Conservation (phyloP, 768 basidiomycete species). For the Cytidiella melzeri region DNA sequence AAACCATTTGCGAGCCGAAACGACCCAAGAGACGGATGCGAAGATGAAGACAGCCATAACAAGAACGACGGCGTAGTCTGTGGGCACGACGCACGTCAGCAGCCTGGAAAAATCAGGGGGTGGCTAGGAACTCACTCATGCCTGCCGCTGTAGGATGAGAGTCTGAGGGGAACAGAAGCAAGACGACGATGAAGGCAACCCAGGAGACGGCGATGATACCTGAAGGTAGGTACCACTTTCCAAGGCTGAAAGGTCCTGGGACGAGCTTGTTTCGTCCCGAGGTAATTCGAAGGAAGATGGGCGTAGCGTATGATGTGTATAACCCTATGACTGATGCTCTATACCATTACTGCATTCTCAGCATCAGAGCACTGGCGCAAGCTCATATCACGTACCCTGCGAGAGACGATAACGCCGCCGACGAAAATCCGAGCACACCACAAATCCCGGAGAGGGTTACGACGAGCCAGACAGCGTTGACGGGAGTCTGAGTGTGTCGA, state of each 20-base stretch:
- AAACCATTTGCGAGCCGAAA: constrained; percentile 70
- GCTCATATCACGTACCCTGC: constrained; percentile 53
- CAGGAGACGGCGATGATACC: constrained; percentile 59
- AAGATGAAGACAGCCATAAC: constrained; percentile 61
- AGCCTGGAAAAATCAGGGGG: neutral
- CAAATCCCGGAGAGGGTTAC: constrained; percentile 50
- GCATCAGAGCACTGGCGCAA: constrained; percentile 1
- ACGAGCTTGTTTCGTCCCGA: constrained; percentile 53
- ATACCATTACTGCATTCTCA: constrained; percentile 1
- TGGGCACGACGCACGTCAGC: neutral
- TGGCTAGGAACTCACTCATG: constrained; percentile 41
- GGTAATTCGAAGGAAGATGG: constrained; percentile 67
- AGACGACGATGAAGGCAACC: constrained; percentile 55
- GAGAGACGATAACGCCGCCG: constrained; percentile 55
- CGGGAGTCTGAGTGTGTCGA: constrained; percentile 54
- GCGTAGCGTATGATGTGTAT: constrained; percentile 60
- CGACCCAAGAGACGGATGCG: constrained; percentile 54
- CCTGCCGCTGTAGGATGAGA: constrained; percentile 33
- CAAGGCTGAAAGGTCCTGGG: constrained; percentile 57
- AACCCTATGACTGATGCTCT: constrained; percentile 69
- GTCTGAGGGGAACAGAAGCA: constrained; percentile 52
- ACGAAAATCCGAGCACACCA: constrained; percentile 61
- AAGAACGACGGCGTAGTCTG: constrained; percentile 67
- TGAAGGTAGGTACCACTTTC: constrained; percentile 52
- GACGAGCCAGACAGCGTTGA: constrained; percentile 74